Evolutionary conservation across 2,329 filamentous ascomycete species (phyloP).

Genomic region (Xylariales sp.): DNA sequence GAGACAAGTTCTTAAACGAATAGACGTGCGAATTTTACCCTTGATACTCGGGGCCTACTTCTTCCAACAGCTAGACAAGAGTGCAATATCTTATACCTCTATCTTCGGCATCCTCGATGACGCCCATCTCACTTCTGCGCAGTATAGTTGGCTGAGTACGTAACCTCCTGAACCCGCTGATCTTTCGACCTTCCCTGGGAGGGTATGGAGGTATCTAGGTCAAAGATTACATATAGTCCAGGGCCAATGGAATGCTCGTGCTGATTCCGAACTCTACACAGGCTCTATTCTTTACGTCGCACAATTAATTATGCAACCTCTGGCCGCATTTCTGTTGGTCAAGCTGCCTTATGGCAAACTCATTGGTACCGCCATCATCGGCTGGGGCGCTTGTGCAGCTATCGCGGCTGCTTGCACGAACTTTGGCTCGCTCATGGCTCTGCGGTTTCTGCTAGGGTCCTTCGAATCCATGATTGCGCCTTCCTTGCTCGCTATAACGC

Average conservation of each 20-base stretch:
- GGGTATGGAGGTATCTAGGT: too few relatives aligned
- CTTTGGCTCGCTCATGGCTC: slow-evolving; percentile 39
- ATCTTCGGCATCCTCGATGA: slow-evolving; percentile 45
- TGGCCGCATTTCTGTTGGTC: slow-evolving; percentile 47
- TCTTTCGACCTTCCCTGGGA: too few relatives aligned
- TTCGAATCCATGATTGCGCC: slow-evolving; percentile 48
- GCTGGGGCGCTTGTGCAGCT: slow-evolving; percentile 47
- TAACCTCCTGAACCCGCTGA: background rate
- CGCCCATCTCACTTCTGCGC: slow-evolving; percentile 39
- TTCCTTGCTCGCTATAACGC: slow-evolving; percentile 46
- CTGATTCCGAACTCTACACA: background rate
- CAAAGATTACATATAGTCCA: background rate
- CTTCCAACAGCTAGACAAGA: slow-evolving; percentile 53
- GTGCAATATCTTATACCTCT: slow-evolving; percentile 38
- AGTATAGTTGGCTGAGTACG: slow-evolving; percentile 57
- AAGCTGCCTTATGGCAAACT: slow-evolving; percentile 52
- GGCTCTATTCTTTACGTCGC: slow-evolving; percentile 50
- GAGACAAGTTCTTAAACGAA: slow-evolving; percentile 37
- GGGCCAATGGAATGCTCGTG: background rate
- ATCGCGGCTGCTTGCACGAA: slow-evolving; percentile 47
- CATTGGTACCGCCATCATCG: slow-evolving; percentile 43
- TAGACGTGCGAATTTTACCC: slow-evolving; percentile 45
- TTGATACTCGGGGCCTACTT: slow-evolving; percentile 52
- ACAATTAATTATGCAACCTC: slow-evolving; percentile 53
- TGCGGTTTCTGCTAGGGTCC: slow-evolving; percentile 40